These are phyloP conservation scores for Eurotiales sp. DNA, from an alignment of 2,329 filamentous ascomycete genomes.

Conservation along the genomic window DNA sequence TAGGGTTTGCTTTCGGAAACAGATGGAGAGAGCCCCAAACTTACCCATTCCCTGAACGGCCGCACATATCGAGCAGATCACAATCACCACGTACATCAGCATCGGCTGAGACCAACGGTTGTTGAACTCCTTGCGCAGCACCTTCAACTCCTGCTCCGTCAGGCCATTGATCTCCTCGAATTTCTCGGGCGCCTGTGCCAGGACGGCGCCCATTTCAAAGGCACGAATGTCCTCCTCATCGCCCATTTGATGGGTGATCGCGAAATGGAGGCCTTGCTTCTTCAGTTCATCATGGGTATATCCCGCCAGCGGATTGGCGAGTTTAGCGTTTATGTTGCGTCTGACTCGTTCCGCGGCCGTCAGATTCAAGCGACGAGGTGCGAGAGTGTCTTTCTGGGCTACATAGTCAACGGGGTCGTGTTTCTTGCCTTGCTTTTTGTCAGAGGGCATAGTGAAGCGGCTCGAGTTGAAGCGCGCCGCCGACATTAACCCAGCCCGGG, in stretches of 20 bases:
- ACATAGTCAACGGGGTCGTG: conserved; percentile 3
- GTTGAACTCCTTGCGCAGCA: conserved; percentile 58
- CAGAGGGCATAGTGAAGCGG: background rate
- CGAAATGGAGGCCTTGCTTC: conserved; percentile 57
- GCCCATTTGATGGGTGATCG: conserved; percentile 51
- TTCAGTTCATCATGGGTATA: conserved; percentile 50
- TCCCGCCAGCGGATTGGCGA: conserved; percentile 52
- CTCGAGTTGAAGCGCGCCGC: background rate
- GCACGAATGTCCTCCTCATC: conserved; percentile 55
- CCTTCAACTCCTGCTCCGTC: conserved; percentile 54
- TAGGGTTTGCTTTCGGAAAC: background rate
- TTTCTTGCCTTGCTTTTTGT: background rate
- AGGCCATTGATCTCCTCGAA: conserved; percentile 53
- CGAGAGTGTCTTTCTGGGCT: conserved; percentile 11
- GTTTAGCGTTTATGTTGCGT: conserved; percentile 46
- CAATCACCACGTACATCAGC: conserved; percentile 62
- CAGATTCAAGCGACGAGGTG: conserved; percentile 22
- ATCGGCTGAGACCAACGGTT: conserved; percentile 67
- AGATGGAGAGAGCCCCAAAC: conserved; percentile 19
- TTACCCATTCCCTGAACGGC: conserved; percentile 66
- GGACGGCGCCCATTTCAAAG: conserved; percentile 58
- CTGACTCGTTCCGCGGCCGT: conserved; percentile 39
- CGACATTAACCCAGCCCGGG: too few relatives aligned
- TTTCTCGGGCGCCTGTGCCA: conserved; percentile 52
- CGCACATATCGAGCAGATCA: conserved; percentile 64